Base-by-base conservation (phyloP, 805 yeast genomes). In the Metschnikowia koreensis region DNA sequence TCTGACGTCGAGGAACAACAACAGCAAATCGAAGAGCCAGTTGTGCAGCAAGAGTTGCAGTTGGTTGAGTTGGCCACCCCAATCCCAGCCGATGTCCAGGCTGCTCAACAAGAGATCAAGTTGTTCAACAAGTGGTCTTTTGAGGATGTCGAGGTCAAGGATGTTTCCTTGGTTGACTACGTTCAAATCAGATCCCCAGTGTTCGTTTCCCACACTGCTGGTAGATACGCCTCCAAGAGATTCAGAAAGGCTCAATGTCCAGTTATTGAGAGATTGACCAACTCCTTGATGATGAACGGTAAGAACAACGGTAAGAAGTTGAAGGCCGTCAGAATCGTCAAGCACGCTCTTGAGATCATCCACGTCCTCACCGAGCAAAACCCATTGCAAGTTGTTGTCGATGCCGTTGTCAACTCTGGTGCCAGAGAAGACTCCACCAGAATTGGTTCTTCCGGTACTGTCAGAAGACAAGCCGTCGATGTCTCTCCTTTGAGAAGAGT, bases 361-460 rank as follows among this genome's bases (percentile, higher is more conserved):
- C 76, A 86, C 85, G 92, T 94, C 66, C 86, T 96, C 75, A 91
- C 99, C 69, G 99, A 93, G 80, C 96, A 86, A 81, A 94, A 94
- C 96, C 99, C 99, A 75, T 79, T 94, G 79, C 99, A 94, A 84
- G 96, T 94, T 73, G 82, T 94, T 72, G 97, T 94, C 78, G 99
- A 94, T 70, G 99, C 99, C 71, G 87, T 94, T 74, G 91, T 90
- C 83, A 96, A 96, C 97, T 89, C 97, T 66, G 99, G 99, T 81
- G 96, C 99, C 80, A 91, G 99, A 86, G 99, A 94, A 86, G 99
- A 94, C 82, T 90, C 98, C 74, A 94, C 99, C 85, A 92, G 99
- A 89, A 93, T 96, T 70, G 99, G 99, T 82, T 92, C 97, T 75
- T 92, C 97, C 73, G 99, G 99, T 89, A 89, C 98, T 75, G 99